Evolutionary conservation across 257 asterid species (phyloP).

Genomic region (Jacaranda mimosifolia): DNA sequence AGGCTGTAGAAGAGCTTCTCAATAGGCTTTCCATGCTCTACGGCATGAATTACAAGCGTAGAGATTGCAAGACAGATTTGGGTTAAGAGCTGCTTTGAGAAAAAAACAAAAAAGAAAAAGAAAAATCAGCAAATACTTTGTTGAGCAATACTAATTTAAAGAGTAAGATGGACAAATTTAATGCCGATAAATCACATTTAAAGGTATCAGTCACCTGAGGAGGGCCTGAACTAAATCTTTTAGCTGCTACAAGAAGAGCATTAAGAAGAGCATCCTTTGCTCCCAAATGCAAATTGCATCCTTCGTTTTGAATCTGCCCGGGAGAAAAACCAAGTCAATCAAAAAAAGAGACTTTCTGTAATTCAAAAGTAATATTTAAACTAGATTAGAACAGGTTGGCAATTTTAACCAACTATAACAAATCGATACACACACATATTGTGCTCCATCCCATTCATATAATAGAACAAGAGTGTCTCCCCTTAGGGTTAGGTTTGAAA

Average conservation of each 20-base stretch:
- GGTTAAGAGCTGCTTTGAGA: slow-evolving; percentile 75
- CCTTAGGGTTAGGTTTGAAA: slow-evolving; percentile 29
- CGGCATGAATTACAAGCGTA: slow-evolving; percentile 76
- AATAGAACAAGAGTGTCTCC: neutral
- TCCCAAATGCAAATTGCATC: slow-evolving; percentile 64
- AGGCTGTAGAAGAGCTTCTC: slow-evolving; percentile 87
- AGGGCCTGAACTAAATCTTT: slow-evolving; percentile 82
- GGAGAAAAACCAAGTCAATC: slow-evolving; percentile 23
- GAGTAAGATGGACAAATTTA: slow-evolving; percentile 3
- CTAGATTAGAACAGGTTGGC: neutral
- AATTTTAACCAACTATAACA: neutral
- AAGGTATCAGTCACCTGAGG: slow-evolving; percentile 67
- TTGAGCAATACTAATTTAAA: neutral
- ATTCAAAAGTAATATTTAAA: neutral
- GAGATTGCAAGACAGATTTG: slow-evolving; percentile 95
- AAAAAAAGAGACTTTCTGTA: neutral
- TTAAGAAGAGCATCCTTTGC: slow-evolving; percentile 78
- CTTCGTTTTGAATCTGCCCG: slow-evolving; percentile 78
- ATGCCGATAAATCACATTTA: slow-evolving; percentile 23
- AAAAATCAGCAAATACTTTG: slow-evolving; percentile 40
- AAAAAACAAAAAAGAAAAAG: neutral
- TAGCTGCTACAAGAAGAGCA: slow-evolving; percentile 85
- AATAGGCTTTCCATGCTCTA: slow-evolving; percentile 72
- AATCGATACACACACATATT: neutral
- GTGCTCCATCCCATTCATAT: neutral